These are phyloP conservation scores for Colletotrichum sp. DNA, from an alignment of 2,329 filamentous ascomycete genomes.

Conservation along the genomic window DNA sequence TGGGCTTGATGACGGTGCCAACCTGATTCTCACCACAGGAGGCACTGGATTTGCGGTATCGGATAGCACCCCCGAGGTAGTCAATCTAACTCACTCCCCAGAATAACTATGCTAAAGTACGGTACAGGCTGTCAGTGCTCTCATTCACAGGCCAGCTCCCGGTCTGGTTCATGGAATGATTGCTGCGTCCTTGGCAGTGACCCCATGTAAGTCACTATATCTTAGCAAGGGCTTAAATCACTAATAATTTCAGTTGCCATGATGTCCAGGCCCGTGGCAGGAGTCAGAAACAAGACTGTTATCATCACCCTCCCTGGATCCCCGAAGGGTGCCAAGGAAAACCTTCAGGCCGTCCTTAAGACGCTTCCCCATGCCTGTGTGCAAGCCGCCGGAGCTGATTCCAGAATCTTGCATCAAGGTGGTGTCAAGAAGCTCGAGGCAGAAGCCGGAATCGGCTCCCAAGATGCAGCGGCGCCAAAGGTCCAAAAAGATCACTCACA, in stretches of 20 bases:
- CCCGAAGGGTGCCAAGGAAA: conserved; percentile 93
- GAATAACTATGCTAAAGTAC: background rate
- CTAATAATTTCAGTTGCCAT: conserved; percentile 73
- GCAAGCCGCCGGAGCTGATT: conserved; percentile 84
- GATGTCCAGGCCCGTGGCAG: conserved; percentile 94
- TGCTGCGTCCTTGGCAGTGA: conserved; percentile 80
- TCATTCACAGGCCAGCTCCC: conserved; percentile 85
- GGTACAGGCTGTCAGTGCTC: conserved; percentile 71
- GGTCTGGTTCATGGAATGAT: conserved; percentile 97
- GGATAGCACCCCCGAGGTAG: conserved; percentile 88
- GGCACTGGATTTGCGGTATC: conserved; percentile 90
- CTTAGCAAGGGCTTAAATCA: background rate
- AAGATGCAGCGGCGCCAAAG: background rate
- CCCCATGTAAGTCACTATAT: conserved; percentile 74
- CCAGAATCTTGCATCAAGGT: conserved; percentile 77
- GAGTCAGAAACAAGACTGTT: conserved; percentile 79
- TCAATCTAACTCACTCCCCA: background rate
- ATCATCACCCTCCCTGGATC: conserved; percentile 92
- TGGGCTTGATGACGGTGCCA: conserved; percentile 57
- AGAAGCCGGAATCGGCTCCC: conserved; percentile 70
- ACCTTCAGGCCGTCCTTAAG: conserved; percentile 85
- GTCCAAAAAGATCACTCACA: conserved; percentile 57
- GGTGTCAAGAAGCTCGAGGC: conserved; percentile 84
- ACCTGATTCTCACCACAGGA: conserved; percentile 86
- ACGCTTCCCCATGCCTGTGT: conserved; percentile 94